Evolutionary conservation across 2,329 filamentous ascomycete species (phyloP).

Genomic region (Fusarium fracticaudum): DNA sequence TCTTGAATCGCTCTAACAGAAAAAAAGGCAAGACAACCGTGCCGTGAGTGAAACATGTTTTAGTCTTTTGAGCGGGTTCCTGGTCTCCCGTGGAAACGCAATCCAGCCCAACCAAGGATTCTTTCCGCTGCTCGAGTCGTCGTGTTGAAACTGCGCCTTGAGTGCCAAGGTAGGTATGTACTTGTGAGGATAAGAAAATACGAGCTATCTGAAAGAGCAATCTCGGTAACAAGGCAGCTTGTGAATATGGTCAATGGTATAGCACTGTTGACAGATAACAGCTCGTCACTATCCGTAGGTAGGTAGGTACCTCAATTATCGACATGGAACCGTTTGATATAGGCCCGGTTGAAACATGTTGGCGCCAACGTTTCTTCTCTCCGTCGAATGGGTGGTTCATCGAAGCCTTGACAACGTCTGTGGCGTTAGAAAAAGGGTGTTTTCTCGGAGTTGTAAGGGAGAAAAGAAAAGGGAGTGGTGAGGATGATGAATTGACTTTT

Average conservation of each 20-base stretch:
- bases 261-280: not conserved
- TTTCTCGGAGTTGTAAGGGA: constrained; percentile 13
- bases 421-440: constrained; percentile 26
- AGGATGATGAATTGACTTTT: not conserved
- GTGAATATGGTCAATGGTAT: not conserved
- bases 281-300: not conserved
- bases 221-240: constrained; percentile 3
- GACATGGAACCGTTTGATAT: constrained; percentile 15
- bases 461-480: constrained; percentile 7
- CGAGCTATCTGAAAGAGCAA: not conserved
- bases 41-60: constrained; percentile 22
- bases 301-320: not conserved
- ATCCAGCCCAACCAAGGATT: constrained; percentile 3
- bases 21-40: constrained; percentile 15
- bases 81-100: constrained; percentile 26
- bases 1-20: constrained; percentile 9
- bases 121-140: not conserved
- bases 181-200: not conserved
- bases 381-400: not conserved
- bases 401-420: constrained; percentile 23
- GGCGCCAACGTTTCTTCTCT: constrained; percentile 10
- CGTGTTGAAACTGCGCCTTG: not conserved
- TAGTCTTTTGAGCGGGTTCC: not conserved
- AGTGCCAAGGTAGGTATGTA: constrained; percentile 2
- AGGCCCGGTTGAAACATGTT: constrained; percentile 5